Evolutionary conservation across 1,284 basidiomycete species (phyloP).

Genomic region (Boletus mariae): DNA sequence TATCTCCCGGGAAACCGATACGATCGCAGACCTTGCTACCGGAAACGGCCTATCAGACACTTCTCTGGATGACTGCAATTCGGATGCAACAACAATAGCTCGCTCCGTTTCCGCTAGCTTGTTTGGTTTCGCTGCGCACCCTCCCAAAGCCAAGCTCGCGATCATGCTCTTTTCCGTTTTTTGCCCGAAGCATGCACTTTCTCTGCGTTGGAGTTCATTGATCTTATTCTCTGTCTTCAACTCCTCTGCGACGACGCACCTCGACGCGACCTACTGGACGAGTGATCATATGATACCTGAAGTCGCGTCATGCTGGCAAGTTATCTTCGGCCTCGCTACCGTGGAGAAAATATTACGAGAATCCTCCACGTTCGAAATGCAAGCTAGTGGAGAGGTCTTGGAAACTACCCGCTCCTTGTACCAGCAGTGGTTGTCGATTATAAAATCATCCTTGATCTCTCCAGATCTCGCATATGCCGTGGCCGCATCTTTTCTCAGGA

Average conservation of each 20-base stretch:
- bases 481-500: conserved; percentile 43
- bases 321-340: conserved; percentile 31
- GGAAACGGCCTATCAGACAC: background rate
- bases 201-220: conserved; percentile 25
- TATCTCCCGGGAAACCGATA: background rate
- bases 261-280: background rate
- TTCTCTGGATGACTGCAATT: background rate
- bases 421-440: conserved; percentile 37
- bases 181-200: conserved; percentile 11
- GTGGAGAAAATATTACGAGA: conserved; percentile 23
- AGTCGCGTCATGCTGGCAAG: conserved; percentile 19
- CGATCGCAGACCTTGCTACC: background rate
- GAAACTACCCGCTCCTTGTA: conserved; percentile 38
- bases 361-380: background rate
- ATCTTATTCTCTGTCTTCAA: conserved; percentile 22
- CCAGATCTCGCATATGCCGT: conserved; percentile 33
- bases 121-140: conserved; percentile 2
- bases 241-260: conserved; percentile 1
- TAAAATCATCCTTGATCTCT: conserved; percentile 25
- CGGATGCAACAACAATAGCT: conserved; percentile 15
- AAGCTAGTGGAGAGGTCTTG: conserved; percentile 20
- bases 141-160: background rate
- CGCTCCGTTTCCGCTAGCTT: conserved; percentile 14
- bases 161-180: conserved; percentile 16
- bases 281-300: conserved; percentile 6